Conservation (phyloP, 1,284 basidiomycete species). For the Malassezia caprae region DNA sequence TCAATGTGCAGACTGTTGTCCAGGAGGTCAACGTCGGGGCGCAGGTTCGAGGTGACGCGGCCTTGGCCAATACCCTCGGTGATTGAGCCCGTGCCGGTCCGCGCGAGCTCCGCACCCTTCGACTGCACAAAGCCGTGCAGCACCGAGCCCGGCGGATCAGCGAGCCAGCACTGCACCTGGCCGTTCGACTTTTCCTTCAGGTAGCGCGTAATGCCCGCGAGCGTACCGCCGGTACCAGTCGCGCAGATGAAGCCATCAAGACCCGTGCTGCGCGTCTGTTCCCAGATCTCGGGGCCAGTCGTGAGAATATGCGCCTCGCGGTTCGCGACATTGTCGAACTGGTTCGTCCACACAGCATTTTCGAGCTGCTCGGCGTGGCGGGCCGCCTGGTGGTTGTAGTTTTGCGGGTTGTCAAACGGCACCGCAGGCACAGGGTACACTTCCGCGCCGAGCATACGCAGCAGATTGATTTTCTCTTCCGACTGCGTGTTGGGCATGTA, state of each 20-base stretch:
- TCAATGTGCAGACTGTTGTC: slow-evolving; percentile 75
- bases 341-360: slow-evolving; percentile 99
- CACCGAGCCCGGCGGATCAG: slow-evolving; percentile 91
- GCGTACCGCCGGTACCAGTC: slow-evolving; percentile 89
- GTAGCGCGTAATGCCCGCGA: slow-evolving; percentile 77
- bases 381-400: slow-evolving; percentile 97
- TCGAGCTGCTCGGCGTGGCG: slow-evolving; percentile 69
- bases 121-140: slow-evolving; percentile 74
- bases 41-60: slow-evolving; percentile 86
- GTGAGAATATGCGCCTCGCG: slow-evolving; percentile 75
- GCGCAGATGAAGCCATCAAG: slow-evolving; percentile 84
- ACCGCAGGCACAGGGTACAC: slow-evolving; percentile 92
- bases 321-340: slow-evolving; percentile 90
- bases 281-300: slow-evolving; percentile 95
- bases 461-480: slow-evolving; percentile 94
- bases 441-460: slow-evolving; percentile 92
- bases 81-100: slow-evolving; percentile 76
- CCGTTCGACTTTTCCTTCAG: slow-evolving; percentile 75
- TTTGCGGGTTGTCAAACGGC: slow-evolving; percentile 84
- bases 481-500: slow-evolving; percentile 93
- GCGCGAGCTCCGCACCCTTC: slow-evolving; percentile 63
- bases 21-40: slow-evolving; percentile 65
- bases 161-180: slow-evolving; percentile 78
- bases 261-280: slow-evolving; percentile 62
- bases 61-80: slow-evolving; percentile 99